These are phyloP conservation scores for Conticribra guillardii DNA, from an alignment of 108 stramenopile genomes.

Conservation along the genomic window DNA sequence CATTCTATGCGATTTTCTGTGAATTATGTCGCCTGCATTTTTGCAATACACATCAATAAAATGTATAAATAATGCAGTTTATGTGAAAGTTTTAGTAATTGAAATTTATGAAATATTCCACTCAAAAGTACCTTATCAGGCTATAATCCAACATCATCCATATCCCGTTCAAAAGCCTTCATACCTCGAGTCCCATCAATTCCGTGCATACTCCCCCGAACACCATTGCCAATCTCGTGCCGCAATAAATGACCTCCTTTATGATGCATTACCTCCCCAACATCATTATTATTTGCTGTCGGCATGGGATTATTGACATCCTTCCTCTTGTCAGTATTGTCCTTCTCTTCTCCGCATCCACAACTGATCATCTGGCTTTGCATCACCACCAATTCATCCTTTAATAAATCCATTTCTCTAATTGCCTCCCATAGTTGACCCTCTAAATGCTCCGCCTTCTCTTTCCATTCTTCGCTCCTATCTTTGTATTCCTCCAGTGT, in stretches of 20 bases:
- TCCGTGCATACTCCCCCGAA: constrained; percentile 7
- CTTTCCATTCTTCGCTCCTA: constrained; percentile 31
- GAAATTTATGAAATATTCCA: too few relatives aligned
- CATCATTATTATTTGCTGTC: constrained; percentile 1
- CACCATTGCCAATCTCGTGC: constrained; percentile 19
- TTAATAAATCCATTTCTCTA: constrained; percentile 46
- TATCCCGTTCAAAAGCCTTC: neutral
- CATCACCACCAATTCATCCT: constrained; percentile 39
- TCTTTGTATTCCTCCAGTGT: constrained; percentile 41
- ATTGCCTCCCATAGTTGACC: constrained; percentile 38
- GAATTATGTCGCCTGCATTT: too few relatives aligned
- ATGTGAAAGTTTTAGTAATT: too few relatives aligned
- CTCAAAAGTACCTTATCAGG: too few relatives aligned
- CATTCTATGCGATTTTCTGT: too few relatives aligned
- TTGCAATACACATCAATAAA: too few relatives aligned
- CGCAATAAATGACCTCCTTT: constrained; percentile 15
- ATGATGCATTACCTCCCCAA: neutral
- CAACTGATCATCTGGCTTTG: constrained; percentile 32
- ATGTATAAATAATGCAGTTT: too few relatives aligned
- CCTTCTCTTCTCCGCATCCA: constrained; percentile 39
- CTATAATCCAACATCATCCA: neutral
- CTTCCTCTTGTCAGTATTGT: neutral
- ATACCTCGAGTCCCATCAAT: neutral
- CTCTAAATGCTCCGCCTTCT: constrained; percentile 25
- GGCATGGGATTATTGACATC: constrained; percentile 15